Evolutionary conservation across 768 basidiomycete genomes (phyloP), one percentile per base, ranked within the genome.

Genomic region (Crepidotus variabilis): DNA sequence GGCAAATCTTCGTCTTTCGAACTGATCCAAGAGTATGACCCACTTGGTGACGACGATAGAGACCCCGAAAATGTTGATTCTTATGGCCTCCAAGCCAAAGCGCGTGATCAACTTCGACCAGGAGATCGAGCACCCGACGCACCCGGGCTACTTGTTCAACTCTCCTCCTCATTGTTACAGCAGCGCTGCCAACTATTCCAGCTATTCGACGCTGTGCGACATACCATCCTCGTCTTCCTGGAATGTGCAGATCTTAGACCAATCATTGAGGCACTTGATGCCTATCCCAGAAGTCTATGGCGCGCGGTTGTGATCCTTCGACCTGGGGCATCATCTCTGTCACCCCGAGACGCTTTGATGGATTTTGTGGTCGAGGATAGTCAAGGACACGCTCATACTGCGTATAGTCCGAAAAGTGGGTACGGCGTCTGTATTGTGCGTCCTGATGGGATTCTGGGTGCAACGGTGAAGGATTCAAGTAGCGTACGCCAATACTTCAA

Each of bases 51-150:
- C 16, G 60, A 67, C 33, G 60, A 61, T 3, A 21, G 62, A 46
- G 54, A 57, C 28, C 8, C 28, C 23, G 57, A 35, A 1, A 32
- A 53, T 4, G 50, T 65, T 21, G 61, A 71, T 51, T 59, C 67
- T 11, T 69, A 71, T 47, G 68, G 71, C 20, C 50, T 49, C 21
- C 63, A 60, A 6, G 62, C 53, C 21, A 63, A 60, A 6, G 62
- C 53, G n/a, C 53, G 65, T 47, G 66, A 65, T 0, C 61, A 33
- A 33, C 52, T 68, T 36, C 70, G 60, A 52, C 79, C 77, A 4
- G 78, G 78, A 0, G 78, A 80, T 60, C 68, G 78, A 34, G 76
- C 77, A 8, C 76, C 76, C 0, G 76, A 79, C 56, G 75, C 78
- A 2, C 66, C 75, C 0, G 69, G 57, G 11, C 62, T 78, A 20